Base-by-base conservation (phyloP, 2,329 filamentous ascomycete species). In the Hypomyces perniciosus region DNA sequence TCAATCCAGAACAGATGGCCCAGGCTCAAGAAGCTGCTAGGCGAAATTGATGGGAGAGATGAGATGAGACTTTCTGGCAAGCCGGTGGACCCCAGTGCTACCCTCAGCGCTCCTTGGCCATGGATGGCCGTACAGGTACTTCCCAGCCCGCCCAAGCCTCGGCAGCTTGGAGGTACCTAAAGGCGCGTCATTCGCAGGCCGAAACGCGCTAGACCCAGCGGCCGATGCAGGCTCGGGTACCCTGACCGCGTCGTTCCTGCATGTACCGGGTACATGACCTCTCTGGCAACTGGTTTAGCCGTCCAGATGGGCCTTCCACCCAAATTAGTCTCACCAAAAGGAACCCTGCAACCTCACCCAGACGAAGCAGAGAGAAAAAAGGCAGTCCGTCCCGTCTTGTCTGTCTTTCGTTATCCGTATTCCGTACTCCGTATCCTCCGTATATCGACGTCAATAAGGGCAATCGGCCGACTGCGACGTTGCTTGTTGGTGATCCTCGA, bases 231-330 rank as follows among this genome's bases (percentile, higher is more conserved):
- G 20, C 42, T n/a, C 9, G 34, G 54, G 55, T 58, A 57, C 57
- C 52, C 57, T 39, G 52, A 49, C 53, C 53, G 39, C 55, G 56
- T 57, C 59, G 62, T 63, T 65, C 62, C 62, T 65, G 62, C 62
- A 63, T 61, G 62, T 63, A 58, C 54, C 53, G 40, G 50, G 53
- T 52, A 38, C 44, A 37, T 29, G 42, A 30, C 39, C 33, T 35
- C 33, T 6, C 33, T 35, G 20, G 20, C 20, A 20, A 20, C 20
- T 20, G 20, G 20, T 20, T 20, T 20, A 20, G 20, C 20, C 20
- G 33, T 12, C 8, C 33, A 8, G 33, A 35, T 8, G 8, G 33
- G 33, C 33, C 33, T 35, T 35, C 33, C 33, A 12, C 12, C 33
- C 12, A 35, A 35, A 35, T 35, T 35, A 35, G 12, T 8, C 12